phyloP scores from a whole-genome alignment of 164 flowering plant genomes.

The Houttuynia cordata region DNA sequence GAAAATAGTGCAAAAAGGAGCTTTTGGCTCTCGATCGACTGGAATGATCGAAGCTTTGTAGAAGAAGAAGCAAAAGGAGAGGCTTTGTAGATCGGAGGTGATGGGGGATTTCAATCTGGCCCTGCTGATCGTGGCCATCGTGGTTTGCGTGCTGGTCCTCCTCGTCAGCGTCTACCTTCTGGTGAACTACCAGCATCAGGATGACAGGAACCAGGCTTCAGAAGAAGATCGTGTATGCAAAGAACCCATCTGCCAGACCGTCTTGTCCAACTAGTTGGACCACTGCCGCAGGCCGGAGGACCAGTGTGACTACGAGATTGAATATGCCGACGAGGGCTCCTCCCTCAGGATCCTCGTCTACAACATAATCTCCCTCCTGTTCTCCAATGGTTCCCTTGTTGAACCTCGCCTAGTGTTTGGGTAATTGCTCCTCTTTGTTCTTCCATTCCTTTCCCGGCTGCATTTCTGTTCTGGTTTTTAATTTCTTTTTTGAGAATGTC shows the following conservation, averaged over 20 bases:
- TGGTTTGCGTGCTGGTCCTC: no score
- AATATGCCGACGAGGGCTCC: slow-evolving; percentile 83
- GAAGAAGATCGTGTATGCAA: slow-evolving; percentile 41
- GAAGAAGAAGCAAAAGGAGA: no score
- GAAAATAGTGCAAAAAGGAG: no score
- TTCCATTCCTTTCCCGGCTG: no score
- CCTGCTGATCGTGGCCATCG: no score
- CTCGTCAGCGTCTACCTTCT: no score
- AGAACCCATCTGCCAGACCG: slow-evolving; percentile 56
- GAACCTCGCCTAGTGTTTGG: slow-evolving; percentile 56
- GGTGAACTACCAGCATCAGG: no score
- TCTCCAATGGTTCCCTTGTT: slow-evolving; percentile 33
- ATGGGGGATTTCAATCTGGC: no score
- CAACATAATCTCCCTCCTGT: slow-evolving; percentile 41
- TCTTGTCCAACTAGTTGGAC: slow-evolving; percentile 27
- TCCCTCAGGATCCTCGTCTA: slow-evolving; percentile 73
- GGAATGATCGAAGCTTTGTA: no score
- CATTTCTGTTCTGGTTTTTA: neutral
- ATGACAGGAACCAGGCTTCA: no score
- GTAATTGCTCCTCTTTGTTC: slow-evolving; percentile 17
- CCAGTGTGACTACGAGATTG: slow-evolving; percentile 87
- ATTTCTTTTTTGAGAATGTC: slow-evolving; percentile 42
- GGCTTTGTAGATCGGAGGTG: no score
- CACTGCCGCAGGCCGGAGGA: slow-evolving; percentile 36
- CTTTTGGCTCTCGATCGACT: no score